Conservation (phyloP, 352 stramenopile genomes). For the Phytophthora fragariaefolia region DNA sequence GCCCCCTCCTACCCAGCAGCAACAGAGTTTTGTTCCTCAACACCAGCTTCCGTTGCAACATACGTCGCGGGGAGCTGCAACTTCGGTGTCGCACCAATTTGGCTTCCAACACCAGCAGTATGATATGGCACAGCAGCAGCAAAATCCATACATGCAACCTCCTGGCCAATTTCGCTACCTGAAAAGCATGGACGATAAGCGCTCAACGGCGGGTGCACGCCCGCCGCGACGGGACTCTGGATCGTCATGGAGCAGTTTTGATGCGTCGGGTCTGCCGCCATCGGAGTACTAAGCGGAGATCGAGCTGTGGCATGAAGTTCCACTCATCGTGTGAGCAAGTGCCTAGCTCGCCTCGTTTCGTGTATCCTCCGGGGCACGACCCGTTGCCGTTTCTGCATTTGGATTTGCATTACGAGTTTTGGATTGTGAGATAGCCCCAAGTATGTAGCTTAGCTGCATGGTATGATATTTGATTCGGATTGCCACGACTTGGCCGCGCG, state of each 20-base stretch:
- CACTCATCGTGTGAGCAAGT: constrained; percentile 2
- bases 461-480: constrained; percentile 48
- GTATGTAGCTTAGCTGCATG: constrained; percentile 47
- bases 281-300: constrained; percentile 40
- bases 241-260: constrained; percentile 65
- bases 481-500: constrained; percentile 38
- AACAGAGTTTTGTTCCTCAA: constrained; percentile 45
- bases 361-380: constrained; percentile 17
- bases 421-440: constrained; percentile 43
- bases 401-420: constrained; percentile 53
- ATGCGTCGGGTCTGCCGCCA: constrained; percentile 46
- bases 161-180: constrained; percentile 67
- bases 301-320: constrained; percentile 3
- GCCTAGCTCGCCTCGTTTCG: constrained; percentile 9
- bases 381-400: constrained; percentile 43
- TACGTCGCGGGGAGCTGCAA: constrained; percentile 26
- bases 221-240: constrained; percentile 56
- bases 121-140: constrained; percentile 41
- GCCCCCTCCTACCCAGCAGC: constrained; percentile 36
- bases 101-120: constrained; percentile 49
- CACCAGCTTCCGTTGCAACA: constrained; percentile 51
- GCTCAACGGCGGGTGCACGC: constrained; percentile 37
- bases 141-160: constrained; percentile 42
- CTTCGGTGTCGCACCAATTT: constrained; percentile 29
- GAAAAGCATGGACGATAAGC: constrained; percentile 72